Conservation (phyloP, 768 basidiomycete genomes). For the Leccinellum rugosiceps region DNA sequence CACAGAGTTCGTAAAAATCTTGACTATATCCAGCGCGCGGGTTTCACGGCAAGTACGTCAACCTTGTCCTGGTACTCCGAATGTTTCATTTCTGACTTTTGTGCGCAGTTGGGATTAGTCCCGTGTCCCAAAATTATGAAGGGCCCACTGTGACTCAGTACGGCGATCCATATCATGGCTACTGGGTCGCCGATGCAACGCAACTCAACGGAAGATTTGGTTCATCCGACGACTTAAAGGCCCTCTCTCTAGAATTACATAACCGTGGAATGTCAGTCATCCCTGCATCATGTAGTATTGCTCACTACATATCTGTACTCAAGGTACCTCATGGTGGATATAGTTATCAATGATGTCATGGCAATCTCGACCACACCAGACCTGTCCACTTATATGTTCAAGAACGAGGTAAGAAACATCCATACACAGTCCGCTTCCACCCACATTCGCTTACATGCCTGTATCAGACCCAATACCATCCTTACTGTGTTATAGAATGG, state of each 20-base stretch:
- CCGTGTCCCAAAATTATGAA: conserved; percentile 74
- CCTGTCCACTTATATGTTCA: conserved; percentile 66
- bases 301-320: background rate
- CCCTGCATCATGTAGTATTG: background rate
- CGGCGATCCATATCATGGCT: conserved; percentile 84
- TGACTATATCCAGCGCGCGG: conserved; percentile 82
- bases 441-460: conserved; percentile 3
- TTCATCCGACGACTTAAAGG: conserved; percentile 66
- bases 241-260: conserved; percentile 64
- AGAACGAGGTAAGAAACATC: conserved; percentile 44
- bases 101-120: conserved; percentile 78
- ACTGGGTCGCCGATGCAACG: conserved; percentile 73
- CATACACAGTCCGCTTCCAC: background rate
- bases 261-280: conserved; percentile 59
- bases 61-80: background rate
- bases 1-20: conserved; percentile 62
- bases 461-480: conserved; percentile 63
- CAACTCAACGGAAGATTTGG: conserved; percentile 71
- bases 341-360: conserved; percentile 87
- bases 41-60: conserved; percentile 68
- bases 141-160: conserved; percentile 68
- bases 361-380: conserved; percentile 59
- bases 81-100: background rate
- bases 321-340: conserved; percentile 73
- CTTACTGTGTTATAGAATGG: conserved; percentile 74